Evolutionary conservation across 352 stramenopile species (phyloP), one percentile per base, ranked within the genome.

Genomic region (Bremia lactucae): DNA sequence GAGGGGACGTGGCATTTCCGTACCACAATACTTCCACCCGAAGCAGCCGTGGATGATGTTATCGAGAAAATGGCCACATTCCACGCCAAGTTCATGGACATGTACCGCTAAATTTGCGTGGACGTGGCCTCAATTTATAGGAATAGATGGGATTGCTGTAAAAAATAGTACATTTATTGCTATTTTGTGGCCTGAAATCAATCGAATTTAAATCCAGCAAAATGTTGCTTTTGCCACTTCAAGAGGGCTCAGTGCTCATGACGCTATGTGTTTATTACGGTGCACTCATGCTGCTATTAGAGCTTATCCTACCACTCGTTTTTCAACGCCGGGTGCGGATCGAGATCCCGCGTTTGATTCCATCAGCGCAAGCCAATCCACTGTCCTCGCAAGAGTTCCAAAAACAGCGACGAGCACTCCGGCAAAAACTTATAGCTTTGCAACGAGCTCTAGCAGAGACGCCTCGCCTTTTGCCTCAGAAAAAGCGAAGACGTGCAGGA

Each of bases 11-110:
- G 83, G 74, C 96, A 98, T 72, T 98, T 99, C 65, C 88, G 96
- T 37, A 98, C 95, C 10, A 99, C 96, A 28, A 98, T 99, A 51
- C 65, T 99, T 49, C 95, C 96, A n/a, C 79, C 92, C 0, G 94
- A 98, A 59, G 90, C 97, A 10, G 80, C 94, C 36, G 94, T 98
- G 42, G 83, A 96, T 35, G 65, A 89, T 49, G 94, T 98, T 51
- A 95, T 98, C 31, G 74, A 96, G 55, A 85, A 86, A 37, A 97
- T 97, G 21, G 67, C 73, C 52, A 80, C 81, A 49, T 98, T 98
- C 73, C 95, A 99, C 67, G 66, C 84, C 16, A 64, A 77, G 31
- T 99, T 99, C 69, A 97, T 98, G 71, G 63, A 81, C 49, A 88
- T 88, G 61, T 98, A 98, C 73, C 78, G 83, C 59, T 91, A 55